Conservation (phyloP, 2,329 filamentous ascomycete species). For the Aspergillus melleus region DNA sequence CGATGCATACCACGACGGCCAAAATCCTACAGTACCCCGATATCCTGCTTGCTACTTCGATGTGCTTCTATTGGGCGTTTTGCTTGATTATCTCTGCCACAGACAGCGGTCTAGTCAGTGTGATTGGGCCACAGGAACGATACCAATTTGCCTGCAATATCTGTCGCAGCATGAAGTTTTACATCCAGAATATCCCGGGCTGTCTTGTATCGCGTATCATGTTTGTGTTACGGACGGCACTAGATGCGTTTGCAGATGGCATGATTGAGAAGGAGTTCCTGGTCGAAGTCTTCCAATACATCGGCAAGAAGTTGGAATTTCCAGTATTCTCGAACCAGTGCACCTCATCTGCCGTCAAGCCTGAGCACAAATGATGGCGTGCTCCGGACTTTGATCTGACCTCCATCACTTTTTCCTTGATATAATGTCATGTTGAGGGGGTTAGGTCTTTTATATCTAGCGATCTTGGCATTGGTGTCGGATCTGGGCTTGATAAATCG, state of each 20-base stretch:
- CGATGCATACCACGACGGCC: constrained; percentile 18
- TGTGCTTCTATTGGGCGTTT: constrained; percentile 28
- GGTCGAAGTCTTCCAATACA: constrained; percentile 24
- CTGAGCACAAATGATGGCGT: background rate
- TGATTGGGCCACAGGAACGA: constrained; percentile 24
- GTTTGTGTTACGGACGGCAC: constrained; percentile 29
- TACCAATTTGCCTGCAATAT: constrained; percentile 31
- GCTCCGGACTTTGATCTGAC: background rate
- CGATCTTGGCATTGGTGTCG: background rate
- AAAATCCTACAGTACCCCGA: constrained; percentile 25
- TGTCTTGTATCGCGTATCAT: constrained; percentile 30
- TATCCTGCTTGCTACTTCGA: constrained; percentile 22
- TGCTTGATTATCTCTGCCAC: constrained; percentile 24
- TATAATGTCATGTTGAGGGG: background rate
- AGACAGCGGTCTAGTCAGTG: constrained; percentile 21
- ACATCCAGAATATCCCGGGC: constrained; percentile 26
- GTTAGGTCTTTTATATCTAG: background rate
- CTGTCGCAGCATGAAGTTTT: constrained; percentile 32
- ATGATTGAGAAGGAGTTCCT: constrained; percentile 28
- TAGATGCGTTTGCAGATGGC: constrained; percentile 27
- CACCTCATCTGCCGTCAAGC: constrained; percentile 17
- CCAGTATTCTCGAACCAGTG: constrained; percentile 24
- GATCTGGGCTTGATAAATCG: background rate
- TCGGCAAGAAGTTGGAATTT: constrained; percentile 23
- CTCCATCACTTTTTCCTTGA: background rate